Evolutionary conservation across 1,284 basidiomycete species (phyloP).

Genomic region (Pseudozyma pruni): DNA sequence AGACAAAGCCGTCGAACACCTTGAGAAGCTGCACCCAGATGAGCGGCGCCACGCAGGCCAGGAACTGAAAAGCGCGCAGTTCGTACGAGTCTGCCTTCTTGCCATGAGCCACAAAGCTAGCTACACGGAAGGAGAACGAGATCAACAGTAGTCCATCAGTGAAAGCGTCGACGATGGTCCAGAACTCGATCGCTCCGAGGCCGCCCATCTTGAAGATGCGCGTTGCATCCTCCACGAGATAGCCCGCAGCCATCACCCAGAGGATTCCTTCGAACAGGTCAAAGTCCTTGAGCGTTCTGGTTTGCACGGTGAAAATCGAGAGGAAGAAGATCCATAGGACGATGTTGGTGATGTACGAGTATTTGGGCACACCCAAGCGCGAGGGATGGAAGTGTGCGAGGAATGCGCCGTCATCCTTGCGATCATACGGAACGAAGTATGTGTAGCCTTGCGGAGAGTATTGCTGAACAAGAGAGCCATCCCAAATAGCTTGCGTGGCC

Average conservation of each 20-base stretch:
- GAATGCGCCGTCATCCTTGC: constrained; percentile 45
- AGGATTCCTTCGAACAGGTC: constrained; percentile 50
- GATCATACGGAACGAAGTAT: constrained; percentile 54
- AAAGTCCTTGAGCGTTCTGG: constrained; percentile 43
- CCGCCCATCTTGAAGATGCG: constrained; percentile 60
- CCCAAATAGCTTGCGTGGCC: constrained; percentile 55
- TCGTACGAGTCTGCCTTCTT: constrained; percentile 36
- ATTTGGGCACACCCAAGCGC: constrained; percentile 52
- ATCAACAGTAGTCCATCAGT: constrained; percentile 50
- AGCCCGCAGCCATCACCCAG: constrained; percentile 58
- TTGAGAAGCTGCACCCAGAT: constrained; percentile 61
- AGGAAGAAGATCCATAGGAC: constrained; percentile 56
- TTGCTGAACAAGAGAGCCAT: constrained; percentile 47
- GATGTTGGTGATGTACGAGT: constrained; percentile 54
- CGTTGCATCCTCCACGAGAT: constrained; percentile 53
- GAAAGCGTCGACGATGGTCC: constrained; percentile 55
- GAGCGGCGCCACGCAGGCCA: constrained; percentile 61
- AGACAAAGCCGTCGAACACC: constrained; percentile 70
- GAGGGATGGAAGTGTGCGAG: constrained; percentile 52
- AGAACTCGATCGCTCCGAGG: constrained; percentile 55
- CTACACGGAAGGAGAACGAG: constrained; percentile 51
- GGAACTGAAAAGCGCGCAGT: constrained; percentile 56
- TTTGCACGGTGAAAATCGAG: constrained; percentile 55
- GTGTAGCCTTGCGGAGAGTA: constrained; percentile 44
- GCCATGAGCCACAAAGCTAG: constrained; percentile 45